These are phyloP conservation scores for Scenedesmus sp. DNA, from an alignment of 163 green algal genomes.

Conservation along the genomic window DNA sequence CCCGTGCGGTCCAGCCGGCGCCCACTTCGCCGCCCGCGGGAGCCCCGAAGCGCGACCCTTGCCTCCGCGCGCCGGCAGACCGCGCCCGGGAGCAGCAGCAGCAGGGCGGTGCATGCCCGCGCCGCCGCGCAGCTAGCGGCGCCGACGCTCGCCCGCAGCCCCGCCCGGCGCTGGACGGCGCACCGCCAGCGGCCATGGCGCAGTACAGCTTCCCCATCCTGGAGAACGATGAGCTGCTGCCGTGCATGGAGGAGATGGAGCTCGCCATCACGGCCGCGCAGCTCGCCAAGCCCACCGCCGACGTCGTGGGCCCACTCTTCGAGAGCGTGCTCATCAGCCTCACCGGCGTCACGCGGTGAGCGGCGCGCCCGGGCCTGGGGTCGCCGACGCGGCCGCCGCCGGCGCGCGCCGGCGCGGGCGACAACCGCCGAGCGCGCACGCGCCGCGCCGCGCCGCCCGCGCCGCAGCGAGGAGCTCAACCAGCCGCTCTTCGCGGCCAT, in stretches of 20 bases:
- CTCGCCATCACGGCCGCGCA: constrained; percentile 71
- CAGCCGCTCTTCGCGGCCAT: constrained; percentile 89
- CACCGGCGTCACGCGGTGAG: constrained; percentile 77
- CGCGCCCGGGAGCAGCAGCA: no score
- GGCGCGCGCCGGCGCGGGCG: background rate
- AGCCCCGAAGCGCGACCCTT: no score
- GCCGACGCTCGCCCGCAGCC: no score
- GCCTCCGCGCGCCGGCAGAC: no score
- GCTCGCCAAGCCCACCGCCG: constrained; percentile 85
- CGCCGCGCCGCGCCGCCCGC: background rate
- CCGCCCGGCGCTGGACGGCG: no score
- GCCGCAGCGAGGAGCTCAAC: constrained; percentile 86
- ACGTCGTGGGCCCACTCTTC: constrained; percentile 80
- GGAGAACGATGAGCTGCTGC: constrained; percentile 79
- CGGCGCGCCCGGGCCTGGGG: background rate
- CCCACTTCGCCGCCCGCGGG: no score
- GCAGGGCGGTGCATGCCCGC: no score
- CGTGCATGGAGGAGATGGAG: constrained; percentile 89
- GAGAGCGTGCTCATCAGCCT: constrained; percentile 84
- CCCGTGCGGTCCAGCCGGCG: no score
- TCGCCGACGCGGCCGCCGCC: background rate
- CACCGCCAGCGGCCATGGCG: constrained; percentile 22
- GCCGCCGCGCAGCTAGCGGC: no score
- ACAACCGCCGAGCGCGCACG: no score
- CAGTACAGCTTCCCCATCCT: constrained; percentile 77